Evolutionary conservation across 2,329 filamentous ascomycete species (phyloP).

Genomic region (Penicillium sp.): DNA sequence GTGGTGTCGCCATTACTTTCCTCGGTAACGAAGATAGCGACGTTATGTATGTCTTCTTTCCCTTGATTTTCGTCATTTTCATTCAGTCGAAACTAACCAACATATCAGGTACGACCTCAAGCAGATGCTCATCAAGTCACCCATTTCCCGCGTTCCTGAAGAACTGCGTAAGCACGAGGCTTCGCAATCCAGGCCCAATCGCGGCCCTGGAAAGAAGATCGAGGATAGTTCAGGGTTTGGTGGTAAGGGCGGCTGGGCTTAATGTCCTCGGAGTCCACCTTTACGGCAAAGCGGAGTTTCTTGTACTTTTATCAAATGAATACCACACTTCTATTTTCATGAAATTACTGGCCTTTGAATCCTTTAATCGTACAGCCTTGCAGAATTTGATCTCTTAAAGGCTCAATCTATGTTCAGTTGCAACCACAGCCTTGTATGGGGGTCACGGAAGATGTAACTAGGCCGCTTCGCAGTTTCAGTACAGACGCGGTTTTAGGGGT

Average conservation of each 20-base stretch:
- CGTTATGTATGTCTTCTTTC: constrained; percentile 62
- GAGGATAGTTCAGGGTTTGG: constrained; percentile 43
- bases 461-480: no score
- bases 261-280: not conserved
- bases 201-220: constrained; percentile 49
- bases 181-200: constrained; percentile 76
- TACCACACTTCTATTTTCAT: not conserved
- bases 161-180: constrained; percentile 87
- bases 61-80: not conserved
- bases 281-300: not conserved
- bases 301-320: not conserved
- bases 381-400: no score
- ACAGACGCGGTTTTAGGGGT: no score
- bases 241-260: constrained; percentile 38
- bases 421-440: no score
- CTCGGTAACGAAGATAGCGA: constrained; percentile 86
- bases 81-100: constrained; percentile 16
- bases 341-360: not conserved
- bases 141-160: constrained; percentile 85
- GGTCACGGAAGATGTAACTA: no score
- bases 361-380: not conserved
- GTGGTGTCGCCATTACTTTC: constrained; percentile 94
- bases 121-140: constrained; percentile 91
- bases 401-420: no score
- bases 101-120: constrained; percentile 72